Conservation (phyloP, 2,329 filamentous ascomycete genomes). For the Colletotrichum karsti region DNA sequence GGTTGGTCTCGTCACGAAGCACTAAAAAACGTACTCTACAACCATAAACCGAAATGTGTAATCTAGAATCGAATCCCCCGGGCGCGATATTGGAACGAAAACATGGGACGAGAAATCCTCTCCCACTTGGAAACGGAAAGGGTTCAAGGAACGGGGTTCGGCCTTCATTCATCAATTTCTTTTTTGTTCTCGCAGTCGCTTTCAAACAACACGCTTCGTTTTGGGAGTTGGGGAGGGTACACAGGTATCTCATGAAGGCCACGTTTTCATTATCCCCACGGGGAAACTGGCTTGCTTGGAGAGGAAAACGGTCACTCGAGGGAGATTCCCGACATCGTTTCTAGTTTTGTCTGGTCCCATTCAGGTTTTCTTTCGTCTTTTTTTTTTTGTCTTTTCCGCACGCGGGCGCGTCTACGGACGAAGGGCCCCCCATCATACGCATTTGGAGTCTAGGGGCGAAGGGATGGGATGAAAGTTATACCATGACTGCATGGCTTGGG, state of each 20-base stretch:
- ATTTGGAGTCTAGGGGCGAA: conserved; percentile 16
- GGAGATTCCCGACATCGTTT: neutral
- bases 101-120: neutral
- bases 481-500: conserved; percentile 21
- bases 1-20: conserved; percentile 12
- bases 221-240: conserved; percentile 18
- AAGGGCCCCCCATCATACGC: conserved; percentile 1
- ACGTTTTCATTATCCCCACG: neutral
- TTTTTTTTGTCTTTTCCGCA: neutral
- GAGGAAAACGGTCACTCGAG: neutral
- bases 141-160: conserved; percentile 19
- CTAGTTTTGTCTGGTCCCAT: neutral
- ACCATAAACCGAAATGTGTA: conserved; percentile 45
- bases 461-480: conserved; percentile 17
- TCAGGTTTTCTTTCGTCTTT: neutral
- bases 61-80: conserved; percentile 33
- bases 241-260: conserved; percentile 6
- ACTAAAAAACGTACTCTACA: conserved; percentile 31
- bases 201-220: neutral
- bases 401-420: conserved; percentile 24
- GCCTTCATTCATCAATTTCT: conserved; percentile 9
- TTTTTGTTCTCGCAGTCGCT: conserved; percentile 12
- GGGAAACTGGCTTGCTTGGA: conserved; percentile 1
- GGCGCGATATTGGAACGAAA: conserved; percentile 22
- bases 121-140: conserved; percentile 18